Evolutionary conservation across 805 yeast genomes (phyloP), one percentile per base, ranked within the genome.

Genomic region (Candida loeiensis): DNA sequence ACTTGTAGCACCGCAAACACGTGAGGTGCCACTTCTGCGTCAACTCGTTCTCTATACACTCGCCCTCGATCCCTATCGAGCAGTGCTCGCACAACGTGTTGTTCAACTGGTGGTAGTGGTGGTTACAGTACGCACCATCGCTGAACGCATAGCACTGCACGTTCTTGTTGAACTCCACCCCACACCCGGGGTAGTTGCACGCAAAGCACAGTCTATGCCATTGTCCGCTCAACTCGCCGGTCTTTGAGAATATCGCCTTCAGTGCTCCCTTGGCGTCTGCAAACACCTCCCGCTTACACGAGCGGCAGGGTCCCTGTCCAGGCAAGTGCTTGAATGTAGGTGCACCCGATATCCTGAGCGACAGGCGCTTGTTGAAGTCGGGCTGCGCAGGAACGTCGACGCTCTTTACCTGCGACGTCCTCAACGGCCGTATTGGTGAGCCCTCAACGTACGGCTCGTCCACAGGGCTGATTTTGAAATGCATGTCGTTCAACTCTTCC

Each of bases 171-270:
- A 85, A 85, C 27, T 60, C 61, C 2, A 70, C 55, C 6, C 61
- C 61, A 64, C 98, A 91, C 9, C 69, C 61, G 1, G 46, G 50
- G 42, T 58, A 51, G 14, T 71, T 63, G 66, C 99, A 93, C 11
- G 67, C 66, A 68, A 93, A 91, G 58, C 99, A 93, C 12, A 71
- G 62, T 28, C 95, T 73, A 57, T 93, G 99, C 98, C 98, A 93
- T 57, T 89, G 91, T 0, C 97, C 98, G 1, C 87, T 76, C 34
- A 85, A 64, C 53, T 82, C 89, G n/a, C 82, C 85, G 40, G 85
- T 85, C 50, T 81, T 84, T n/a, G 96, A 86, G 62, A 80, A 84
- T 14, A 91, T 84, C 0, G 93, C 72, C 54, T 82, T 86, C 18
- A 58, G 49, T 6, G 53, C 25, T 1, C 74, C 73, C 32, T 45